phyloP scores from a whole-genome alignment of 2,329 filamentous ascomycete genomes.

The Colletotrichum chrysophilum region DNA sequence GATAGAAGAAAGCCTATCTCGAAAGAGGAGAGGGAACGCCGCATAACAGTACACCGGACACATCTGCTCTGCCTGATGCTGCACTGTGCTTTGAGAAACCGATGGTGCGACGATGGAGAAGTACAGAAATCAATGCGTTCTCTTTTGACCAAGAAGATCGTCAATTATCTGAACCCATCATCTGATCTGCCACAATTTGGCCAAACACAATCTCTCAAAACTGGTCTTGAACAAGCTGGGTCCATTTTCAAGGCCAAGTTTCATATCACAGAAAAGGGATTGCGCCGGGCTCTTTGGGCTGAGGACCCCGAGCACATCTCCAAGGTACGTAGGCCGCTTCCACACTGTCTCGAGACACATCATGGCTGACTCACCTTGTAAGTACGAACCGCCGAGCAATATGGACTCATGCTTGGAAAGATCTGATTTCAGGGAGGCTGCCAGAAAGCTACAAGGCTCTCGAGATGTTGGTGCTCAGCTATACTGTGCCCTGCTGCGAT shows the following conservation, averaged over 20 bases:
- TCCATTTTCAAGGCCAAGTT: slow-evolving; percentile 74
- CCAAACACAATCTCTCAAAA: slow-evolving; percentile 76
- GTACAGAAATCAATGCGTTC: slow-evolving; percentile 71
- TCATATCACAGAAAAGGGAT: slow-evolving; percentile 71
- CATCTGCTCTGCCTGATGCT: slow-evolving; percentile 84
- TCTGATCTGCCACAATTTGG: slow-evolving; percentile 74
- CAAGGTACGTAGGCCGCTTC: slow-evolving; percentile 47
- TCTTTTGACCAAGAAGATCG: slow-evolving; percentile 69
- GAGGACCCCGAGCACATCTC: slow-evolving; percentile 67
- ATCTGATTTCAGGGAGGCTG: slow-evolving; percentile 75
- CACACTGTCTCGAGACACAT: neutral
- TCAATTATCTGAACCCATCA: slow-evolving; percentile 72
- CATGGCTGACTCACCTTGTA: slow-evolving; percentile 24
- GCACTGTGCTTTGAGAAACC: slow-evolving; percentile 79
- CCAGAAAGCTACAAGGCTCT: slow-evolving; percentile 75
- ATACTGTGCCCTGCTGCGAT: slow-evolving; percentile 85
- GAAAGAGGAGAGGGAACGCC: slow-evolving; percentile 57
- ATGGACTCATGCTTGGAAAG: slow-evolving; percentile 73
- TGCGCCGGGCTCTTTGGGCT: slow-evolving; percentile 77
- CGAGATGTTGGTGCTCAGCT: slow-evolving; percentile 89
- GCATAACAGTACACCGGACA: slow-evolving; percentile 82
- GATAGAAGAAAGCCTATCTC: slow-evolving; percentile 58
- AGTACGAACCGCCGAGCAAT: slow-evolving; percentile 65
- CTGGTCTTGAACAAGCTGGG: slow-evolving; percentile 74
- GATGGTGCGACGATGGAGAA: slow-evolving; percentile 82